phyloP scores from a whole-genome alignment of 2,329 filamentous ascomycete species.

The Ploettnerulaceae sp. region DNA sequence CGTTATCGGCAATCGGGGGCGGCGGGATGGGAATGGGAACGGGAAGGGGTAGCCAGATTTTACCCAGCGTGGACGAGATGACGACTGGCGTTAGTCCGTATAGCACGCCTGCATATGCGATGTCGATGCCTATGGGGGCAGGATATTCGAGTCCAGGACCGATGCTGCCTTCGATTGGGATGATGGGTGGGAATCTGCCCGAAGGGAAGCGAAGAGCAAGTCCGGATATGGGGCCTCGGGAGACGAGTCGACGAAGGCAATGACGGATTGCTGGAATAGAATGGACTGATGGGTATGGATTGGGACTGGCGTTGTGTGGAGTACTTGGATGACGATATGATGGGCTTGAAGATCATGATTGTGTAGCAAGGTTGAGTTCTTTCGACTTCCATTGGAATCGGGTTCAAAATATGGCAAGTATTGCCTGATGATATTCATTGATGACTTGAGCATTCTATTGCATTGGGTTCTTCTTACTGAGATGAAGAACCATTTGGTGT shows the following conservation, averaged over 20 bases:
- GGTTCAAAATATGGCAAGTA: slow-evolving; percentile 15
- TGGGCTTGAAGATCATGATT: slow-evolving; percentile 5
- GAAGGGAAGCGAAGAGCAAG: slow-evolving; percentile 51
- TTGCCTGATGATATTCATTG: slow-evolving; percentile 20
- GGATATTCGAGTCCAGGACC: slow-evolving; percentile 40
- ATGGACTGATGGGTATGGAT: slow-evolving; percentile 13
- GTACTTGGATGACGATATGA: not conserved
- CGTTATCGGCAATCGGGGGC: slow-evolving; percentile 30
- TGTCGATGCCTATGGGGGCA: slow-evolving; percentile 29
- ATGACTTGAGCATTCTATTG: slow-evolving; percentile 19
- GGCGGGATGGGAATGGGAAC: slow-evolving; percentile 25
- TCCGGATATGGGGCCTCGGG: slow-evolving; percentile 42
- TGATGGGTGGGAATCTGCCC: slow-evolving; percentile 19
- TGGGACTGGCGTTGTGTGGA: slow-evolving; percentile 8
- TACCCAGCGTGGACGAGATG: slow-evolving; percentile 59
- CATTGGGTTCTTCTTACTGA: slow-evolving; percentile 12
- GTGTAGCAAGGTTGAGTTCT: slow-evolving; percentile 6
- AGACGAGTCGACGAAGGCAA: slow-evolving; percentile 43
- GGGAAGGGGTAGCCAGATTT: slow-evolving; percentile 34
- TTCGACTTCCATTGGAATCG: slow-evolving; percentile 9
- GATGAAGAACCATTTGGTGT: slow-evolving; percentile 8
- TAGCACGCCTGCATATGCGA: slow-evolving; percentile 51
- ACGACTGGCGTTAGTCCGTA: slow-evolving; percentile 60
- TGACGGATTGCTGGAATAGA: slow-evolving; percentile 14
- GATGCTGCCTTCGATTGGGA: slow-evolving; percentile 33